Conservation (phyloP, 768 basidiomycete genomes). For the Podaxis pistillaris region DNA sequence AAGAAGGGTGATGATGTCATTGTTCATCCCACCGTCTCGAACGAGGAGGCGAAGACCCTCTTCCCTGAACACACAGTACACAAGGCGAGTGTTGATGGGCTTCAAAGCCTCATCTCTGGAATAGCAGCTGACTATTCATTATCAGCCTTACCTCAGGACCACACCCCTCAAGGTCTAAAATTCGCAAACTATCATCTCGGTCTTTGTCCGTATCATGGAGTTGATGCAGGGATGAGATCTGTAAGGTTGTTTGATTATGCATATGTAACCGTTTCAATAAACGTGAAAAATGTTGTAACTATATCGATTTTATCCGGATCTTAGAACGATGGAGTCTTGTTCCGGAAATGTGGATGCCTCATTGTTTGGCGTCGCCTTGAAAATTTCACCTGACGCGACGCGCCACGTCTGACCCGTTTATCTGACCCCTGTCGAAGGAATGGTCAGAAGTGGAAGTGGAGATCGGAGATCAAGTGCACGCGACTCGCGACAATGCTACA, state of each 20-base stretch:
- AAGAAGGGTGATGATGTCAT: slow-evolving; percentile 92
- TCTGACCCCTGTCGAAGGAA: not conserved
- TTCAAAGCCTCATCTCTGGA: not conserved
- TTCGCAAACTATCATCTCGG: slow-evolving; percentile 11
- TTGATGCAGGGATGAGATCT: slow-evolving; percentile 1
- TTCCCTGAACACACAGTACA: slow-evolving; percentile 84
- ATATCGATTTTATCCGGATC: not conserved
- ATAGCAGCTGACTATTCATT: slow-evolving; percentile 11
- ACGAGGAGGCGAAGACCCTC: slow-evolving; percentile 87
- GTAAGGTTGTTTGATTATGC: not conserved
- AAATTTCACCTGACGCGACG: not conserved
- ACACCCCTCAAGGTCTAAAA: slow-evolving; percentile 52
- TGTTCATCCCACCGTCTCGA: slow-evolving; percentile 78
- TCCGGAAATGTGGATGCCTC: slow-evolving; percentile 1
- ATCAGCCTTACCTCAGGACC: slow-evolving; percentile 85
- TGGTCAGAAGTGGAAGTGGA: not conserved
- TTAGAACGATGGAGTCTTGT: not conserved
- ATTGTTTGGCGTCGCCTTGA: not conserved
- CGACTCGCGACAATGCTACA: not conserved
- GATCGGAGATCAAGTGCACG: slow-evolving; percentile 9
- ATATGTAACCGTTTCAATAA: slow-evolving; percentile 2
- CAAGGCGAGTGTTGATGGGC: slow-evolving; percentile 49
- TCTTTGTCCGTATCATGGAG: slow-evolving; percentile 13
- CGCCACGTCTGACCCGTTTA: not conserved
- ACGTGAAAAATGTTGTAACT: not conserved